A percentile compares a stretch with the other conserved stretches of the same genome.
phyloP scores from a whole-genome alignment of 148 eudicot genomes.

The Rhododendron ferrugineum region DNA sequence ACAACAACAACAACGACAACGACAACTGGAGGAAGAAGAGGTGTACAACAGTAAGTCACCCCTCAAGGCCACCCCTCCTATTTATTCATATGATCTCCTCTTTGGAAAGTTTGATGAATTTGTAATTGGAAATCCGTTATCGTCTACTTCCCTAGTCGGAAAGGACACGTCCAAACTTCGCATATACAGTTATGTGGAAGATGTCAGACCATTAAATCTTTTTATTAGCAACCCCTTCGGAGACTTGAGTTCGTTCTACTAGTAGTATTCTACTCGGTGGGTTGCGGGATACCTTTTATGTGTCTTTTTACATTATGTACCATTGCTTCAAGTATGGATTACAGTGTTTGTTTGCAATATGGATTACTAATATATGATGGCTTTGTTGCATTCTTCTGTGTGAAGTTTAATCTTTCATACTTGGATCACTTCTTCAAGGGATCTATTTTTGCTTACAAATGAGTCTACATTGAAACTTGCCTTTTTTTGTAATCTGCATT shows the following conservation, averaged over 20 bases:
- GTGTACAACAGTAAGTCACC: not conserved
- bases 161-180: not conserved
- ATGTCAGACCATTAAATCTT: not conserved
- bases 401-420: not conserved
- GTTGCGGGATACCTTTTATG: too few species aligned
- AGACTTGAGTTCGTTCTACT: not conserved
- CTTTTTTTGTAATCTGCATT: too few species aligned
- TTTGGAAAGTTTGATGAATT: not conserved
- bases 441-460: not conserved
- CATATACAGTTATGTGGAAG: not conserved
- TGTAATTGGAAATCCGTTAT: not conserved
- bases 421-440: not conserved
- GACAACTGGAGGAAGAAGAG: too few species aligned
- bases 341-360: not conserved
- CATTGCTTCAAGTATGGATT: too few species aligned
- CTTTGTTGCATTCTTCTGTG: too few species aligned
- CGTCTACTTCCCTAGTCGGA: not conserved
- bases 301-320: too few species aligned
- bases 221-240: too few species aligned
- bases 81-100: not conserved
- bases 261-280: too few species aligned
- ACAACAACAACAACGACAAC: not conserved
- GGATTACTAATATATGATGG: too few species aligned
- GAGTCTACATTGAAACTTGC: not conserved
- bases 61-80: not conserved